Conservation (phyloP, 1,284 basidiomycete genomes). For the Naganishia albida region DNA sequence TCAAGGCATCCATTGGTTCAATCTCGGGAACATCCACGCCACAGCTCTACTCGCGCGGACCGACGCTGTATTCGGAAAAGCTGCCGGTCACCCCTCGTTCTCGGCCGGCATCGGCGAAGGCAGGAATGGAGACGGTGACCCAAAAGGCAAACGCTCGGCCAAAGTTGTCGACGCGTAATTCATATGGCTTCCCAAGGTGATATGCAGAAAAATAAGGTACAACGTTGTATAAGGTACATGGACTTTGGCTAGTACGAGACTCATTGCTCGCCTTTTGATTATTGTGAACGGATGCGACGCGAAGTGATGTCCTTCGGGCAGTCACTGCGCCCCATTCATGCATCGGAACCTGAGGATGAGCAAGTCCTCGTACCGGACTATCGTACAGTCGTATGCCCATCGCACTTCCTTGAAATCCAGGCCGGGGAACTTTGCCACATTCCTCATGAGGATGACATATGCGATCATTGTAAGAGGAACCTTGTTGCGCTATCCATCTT, state of each 20-base stretch:
- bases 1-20: not conserved
- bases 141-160: conserved; percentile 19
- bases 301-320: not conserved
- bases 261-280: too few species aligned
- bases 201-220: not conserved
- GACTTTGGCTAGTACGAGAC: not conserved
- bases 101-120: not conserved
- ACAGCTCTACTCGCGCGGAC: conserved; percentile 15
- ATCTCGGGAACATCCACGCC: conserved; percentile 20
- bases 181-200: conserved; percentile 19
- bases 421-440: not conserved
- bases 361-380: not conserved
- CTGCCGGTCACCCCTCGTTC: conserved; percentile 19
- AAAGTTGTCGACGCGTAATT: conserved; percentile 9
- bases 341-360: not conserved
- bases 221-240: conserved; percentile 14
- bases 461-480: too few species aligned
- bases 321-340: not conserved
- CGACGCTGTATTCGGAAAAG: conserved; percentile 19
- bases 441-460: not conserved
- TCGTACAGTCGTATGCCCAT: not conserved
- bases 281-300: too few species aligned
- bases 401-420: not conserved
- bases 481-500: too few species aligned
- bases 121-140: conserved; percentile 16